phyloP scores from a whole-genome alignment of 2,329 filamentous ascomycete genomes.

The Aureobasidium pullulans region DNA sequence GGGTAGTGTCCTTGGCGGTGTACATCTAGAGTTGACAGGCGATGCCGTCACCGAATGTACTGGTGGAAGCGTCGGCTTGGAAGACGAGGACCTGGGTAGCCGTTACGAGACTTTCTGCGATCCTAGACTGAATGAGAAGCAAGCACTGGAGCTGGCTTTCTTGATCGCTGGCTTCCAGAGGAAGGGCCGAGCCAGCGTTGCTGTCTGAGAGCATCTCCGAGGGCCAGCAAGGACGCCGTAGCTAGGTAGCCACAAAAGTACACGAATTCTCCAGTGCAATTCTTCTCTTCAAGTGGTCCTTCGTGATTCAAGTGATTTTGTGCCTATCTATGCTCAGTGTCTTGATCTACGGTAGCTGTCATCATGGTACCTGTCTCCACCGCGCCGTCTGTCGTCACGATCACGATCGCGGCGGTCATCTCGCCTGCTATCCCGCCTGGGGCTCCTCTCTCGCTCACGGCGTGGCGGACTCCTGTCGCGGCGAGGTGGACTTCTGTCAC shows the following conservation, averaged over 20 bases:
- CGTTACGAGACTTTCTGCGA: conserved; percentile 98
- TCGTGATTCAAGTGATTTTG: neutral
- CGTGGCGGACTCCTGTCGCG: conserved; percentile 5
- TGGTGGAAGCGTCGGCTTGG: conserved; percentile 78
- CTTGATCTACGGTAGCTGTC: conserved; percentile 14
- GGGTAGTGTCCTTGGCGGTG: conserved; percentile 80
- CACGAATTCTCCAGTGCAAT: no score
- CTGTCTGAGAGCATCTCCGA: neutral
- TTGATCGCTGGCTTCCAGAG: conserved; percentile 63
- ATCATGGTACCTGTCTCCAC: neutral
- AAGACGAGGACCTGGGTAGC: conserved; percentile 77
- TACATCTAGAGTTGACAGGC: conserved; percentile 91
- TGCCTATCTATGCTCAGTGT: neutral
- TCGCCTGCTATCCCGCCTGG: conserved; percentile 11
- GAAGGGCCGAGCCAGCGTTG: conserved; percentile 14
- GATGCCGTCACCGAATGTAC: conserved; percentile 96
- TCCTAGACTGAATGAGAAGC: conserved; percentile 92
- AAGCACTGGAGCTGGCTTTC: conserved; percentile 91
- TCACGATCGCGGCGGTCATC: conserved; percentile 2
- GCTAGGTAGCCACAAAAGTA: no score
- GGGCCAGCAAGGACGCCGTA: no score
- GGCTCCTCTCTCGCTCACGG: conserved; percentile 5
- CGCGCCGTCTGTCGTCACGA: neutral
- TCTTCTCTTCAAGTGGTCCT: no score
- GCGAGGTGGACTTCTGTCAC: conserved; percentile 7